Percentiles rank a stretch among this genome's conserved stretches.
These are phyloP conservation scores for Barbatosphaeria neglecta DNA, from an alignment of 495 filamentous ascomycete species.

Conservation along the genomic window DNA sequence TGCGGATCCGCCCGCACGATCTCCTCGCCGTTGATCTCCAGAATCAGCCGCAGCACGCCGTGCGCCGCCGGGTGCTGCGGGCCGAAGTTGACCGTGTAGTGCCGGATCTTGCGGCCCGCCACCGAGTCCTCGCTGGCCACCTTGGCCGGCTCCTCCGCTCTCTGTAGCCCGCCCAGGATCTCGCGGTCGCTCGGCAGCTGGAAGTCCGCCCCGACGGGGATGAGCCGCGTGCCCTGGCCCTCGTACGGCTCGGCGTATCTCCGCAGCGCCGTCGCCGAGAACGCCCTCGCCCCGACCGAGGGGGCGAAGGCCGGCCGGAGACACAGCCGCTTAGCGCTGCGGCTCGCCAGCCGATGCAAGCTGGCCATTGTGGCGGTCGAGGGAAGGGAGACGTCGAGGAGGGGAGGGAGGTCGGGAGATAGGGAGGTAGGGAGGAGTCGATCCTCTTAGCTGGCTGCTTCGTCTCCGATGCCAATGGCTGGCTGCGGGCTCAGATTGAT, in stretches of 20 bases:
- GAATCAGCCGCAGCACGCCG: conserved; percentile 93
- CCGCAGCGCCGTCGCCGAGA: conserved; percentile 57
- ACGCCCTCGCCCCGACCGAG: conserved; percentile 48
- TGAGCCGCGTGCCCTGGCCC: conserved; percentile 54
- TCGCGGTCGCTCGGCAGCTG: conserved; percentile 31
- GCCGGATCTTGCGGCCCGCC: conserved; percentile 76
- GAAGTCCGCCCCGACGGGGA: conserved; percentile 56
- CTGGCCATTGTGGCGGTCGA: conserved; percentile 26
- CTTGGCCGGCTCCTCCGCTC: conserved; percentile 24
- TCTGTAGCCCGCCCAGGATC: conserved; percentile 25
- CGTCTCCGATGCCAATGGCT: conserved; percentile 1
- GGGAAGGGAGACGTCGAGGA: conserved; percentile 1
- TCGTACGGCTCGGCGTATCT: conserved; percentile 44
- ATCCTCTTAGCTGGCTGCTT: neutral
- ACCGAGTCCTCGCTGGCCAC: conserved; percentile 38
- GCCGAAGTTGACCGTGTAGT: conserved; percentile 99
- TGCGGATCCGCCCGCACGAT: conserved; percentile 95
- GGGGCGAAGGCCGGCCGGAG: conserved; percentile 15
- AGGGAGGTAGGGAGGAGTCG: too few species aligned
- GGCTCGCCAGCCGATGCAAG: conserved; percentile 42
- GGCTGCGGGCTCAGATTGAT: neutral
- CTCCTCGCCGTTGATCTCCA: conserved; percentile 96
- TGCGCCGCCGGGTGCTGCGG: conserved; percentile 98
- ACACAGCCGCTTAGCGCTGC: conserved; percentile 43
- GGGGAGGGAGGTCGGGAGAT: too few species aligned